phyloP scores from a whole-genome alignment of 2,329 filamentous ascomycete species.

The Neofusicoccum laricinum region DNA sequence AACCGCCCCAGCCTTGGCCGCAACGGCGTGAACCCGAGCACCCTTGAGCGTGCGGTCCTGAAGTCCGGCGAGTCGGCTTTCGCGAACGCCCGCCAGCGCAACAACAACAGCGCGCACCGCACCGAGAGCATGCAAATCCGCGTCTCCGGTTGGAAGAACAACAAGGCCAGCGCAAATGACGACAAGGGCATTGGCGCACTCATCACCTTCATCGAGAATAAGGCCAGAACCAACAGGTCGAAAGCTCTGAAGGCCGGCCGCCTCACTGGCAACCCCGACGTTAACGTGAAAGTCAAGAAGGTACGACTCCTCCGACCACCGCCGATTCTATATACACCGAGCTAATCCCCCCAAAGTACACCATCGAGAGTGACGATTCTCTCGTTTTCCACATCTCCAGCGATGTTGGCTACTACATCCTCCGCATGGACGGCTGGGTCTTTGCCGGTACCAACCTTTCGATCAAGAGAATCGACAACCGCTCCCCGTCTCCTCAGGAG shows the following conservation, averaged over 20 bases:
- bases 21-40: conserved; percentile 11
- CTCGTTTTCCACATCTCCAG: conserved; percentile 37
- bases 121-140: neutral
- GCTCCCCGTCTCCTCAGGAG: neutral
- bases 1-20: neutral
- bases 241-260: conserved; percentile 18
- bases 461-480: conserved; percentile 27
- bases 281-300: conserved; percentile 24
- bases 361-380: conserved; percentile 30
- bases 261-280: conserved; percentile 26
- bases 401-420: conserved; percentile 33
- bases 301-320: neutral
- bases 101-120: neutral
- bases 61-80: conserved; percentile 17
- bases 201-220: conserved; percentile 41
- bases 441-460: conserved; percentile 39
- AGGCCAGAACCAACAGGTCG: conserved; percentile 30
- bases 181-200: conserved; percentile 37
- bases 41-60: conserved; percentile 24
- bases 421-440: conserved; percentile 39
- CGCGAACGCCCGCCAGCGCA: conserved; percentile 5
- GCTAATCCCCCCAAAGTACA: conserved; percentile 22
- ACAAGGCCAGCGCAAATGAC: conserved; percentile 31
- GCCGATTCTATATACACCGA: neutral
- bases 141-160: conserved; percentile 41